Conservation (phyloP, 2,329 filamentous ascomycete genomes). For the Elsinoe necatrix region DNA sequence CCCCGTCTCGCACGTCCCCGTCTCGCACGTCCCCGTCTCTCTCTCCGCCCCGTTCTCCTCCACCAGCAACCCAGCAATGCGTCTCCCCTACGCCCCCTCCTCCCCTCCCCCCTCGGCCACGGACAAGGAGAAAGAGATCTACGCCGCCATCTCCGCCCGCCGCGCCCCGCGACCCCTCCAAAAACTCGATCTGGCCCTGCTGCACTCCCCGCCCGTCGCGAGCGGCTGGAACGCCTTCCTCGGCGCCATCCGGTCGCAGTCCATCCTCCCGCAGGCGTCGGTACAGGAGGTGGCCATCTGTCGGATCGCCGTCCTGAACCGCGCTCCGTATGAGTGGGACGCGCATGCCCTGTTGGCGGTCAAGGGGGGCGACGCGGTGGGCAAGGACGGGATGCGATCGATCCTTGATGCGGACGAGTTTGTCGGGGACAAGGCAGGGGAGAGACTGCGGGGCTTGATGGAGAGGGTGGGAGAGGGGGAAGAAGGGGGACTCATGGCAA, state of each 20-base stretch:
- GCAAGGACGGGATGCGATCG: conserved; percentile 9
- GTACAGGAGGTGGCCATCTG: conserved; percentile 30
- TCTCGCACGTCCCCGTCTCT: neutral
- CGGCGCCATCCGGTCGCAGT: conserved; percentile 37
- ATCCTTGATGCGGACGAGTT: conserved; percentile 19
- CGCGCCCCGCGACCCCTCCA: conserved; percentile 63
- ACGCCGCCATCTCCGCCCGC: conserved; percentile 55
- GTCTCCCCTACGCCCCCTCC: conserved; percentile 56
- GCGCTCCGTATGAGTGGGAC: conserved; percentile 31
- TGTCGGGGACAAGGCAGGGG: conserved; percentile 25
- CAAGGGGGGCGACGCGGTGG: conserved; percentile 23
- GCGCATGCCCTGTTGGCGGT: conserved; percentile 28
- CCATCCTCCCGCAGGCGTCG: conserved; percentile 24
- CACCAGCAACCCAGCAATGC: conserved; percentile 49
- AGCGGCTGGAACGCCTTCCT: conserved; percentile 68
- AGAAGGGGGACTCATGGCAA: conserved; percentile 22
- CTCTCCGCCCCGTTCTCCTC: neutral
- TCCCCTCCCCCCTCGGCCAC: conserved; percentile 45
- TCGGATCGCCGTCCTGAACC: conserved; percentile 31
- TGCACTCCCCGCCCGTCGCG: conserved; percentile 65
- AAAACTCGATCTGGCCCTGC: conserved; percentile 63
- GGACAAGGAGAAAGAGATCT: conserved; percentile 43
- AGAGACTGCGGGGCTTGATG: conserved; percentile 24
- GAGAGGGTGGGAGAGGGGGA: conserved; percentile 14
- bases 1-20: neutral